Conservation (phyloP, 768 basidiomycete species). For the Antrodiella citrinella region DNA sequence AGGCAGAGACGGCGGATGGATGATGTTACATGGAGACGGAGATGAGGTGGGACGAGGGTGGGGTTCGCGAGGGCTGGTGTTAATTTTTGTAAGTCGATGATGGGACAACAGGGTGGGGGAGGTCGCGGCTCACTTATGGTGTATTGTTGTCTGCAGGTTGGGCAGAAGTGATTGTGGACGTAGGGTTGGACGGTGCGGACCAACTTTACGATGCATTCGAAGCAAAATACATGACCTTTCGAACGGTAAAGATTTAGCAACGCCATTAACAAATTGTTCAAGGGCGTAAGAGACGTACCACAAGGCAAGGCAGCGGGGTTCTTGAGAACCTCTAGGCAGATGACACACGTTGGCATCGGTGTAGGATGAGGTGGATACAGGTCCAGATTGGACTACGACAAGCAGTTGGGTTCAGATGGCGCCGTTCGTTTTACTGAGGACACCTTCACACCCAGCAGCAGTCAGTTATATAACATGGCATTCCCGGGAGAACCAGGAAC, state of each 20-base stretch:
- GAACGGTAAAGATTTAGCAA: constrained; percentile 2
- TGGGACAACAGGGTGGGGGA: not conserved
- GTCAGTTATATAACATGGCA: not conserved
- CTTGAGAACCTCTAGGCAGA: constrained; percentile 49
- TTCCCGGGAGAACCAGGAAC: not conserved
- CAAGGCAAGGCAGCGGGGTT: constrained; percentile 56
- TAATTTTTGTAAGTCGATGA: not conserved
- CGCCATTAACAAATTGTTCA: too few species aligned
- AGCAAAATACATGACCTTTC: constrained; percentile 61
- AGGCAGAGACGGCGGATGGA: constrained; percentile 50
- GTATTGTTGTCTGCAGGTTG: constrained; percentile 48
- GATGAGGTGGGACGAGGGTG: constrained; percentile 43
- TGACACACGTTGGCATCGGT: constrained; percentile 45
- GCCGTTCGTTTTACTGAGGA: too few species aligned
- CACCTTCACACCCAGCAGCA: too few species aligned
- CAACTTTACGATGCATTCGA: constrained; percentile 44
- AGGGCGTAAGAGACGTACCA: constrained; percentile 38
- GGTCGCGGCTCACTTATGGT: constrained; percentile 40
- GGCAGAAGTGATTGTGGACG: constrained; percentile 44
- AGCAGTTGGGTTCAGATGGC: too few species aligned
- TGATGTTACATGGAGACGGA: constrained; percentile 50
- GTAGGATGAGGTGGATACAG: not conserved
- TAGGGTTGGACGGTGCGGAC: constrained; percentile 40
- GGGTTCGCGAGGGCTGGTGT: constrained; percentile 39
- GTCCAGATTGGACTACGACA: not conserved